Conservation (phyloP, 768 basidiomycete species). For the Boletellus emodensis region DNA sequence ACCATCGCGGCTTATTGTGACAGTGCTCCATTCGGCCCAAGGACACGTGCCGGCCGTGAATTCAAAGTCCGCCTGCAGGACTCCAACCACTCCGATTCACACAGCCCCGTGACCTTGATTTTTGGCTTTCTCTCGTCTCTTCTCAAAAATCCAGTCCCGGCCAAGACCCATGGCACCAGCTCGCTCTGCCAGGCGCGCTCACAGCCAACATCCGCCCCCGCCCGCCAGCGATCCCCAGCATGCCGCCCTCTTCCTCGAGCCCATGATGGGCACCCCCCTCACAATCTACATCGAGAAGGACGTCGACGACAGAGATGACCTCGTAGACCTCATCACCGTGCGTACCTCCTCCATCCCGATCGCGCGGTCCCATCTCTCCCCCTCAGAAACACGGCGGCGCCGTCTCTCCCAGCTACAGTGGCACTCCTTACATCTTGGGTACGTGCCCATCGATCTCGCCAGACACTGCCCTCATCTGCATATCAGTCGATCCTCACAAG, state of each 20-base stretch:
- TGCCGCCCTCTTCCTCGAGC: constrained; percentile 67
- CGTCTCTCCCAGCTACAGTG: constrained; percentile 72
- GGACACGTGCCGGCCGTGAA: constrained; percentile 4
- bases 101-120: constrained; percentile 15
- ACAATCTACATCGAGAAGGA: constrained; percentile 78
- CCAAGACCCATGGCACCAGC: constrained; percentile 81
- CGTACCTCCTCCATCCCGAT: constrained; percentile 28
- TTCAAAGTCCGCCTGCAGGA: constrained; percentile 27
- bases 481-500: constrained; percentile 71
- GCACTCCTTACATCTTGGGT: constrained; percentile 79
- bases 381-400: constrained; percentile 73
- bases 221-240: constrained; percentile 34
- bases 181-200: constrained; percentile 54
- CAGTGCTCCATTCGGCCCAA: not conserved
- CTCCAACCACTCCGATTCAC: constrained; percentile 26
- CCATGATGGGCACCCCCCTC: constrained; percentile 75
- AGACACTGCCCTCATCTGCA: constrained; percentile 2
- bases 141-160: constrained; percentile 25
- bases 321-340: constrained; percentile 66
- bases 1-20: constrained; percentile 3
- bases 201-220: constrained; percentile 29
- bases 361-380: constrained; percentile 1
- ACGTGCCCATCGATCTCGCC: constrained; percentile 23
- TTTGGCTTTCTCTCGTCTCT: constrained; percentile 19
- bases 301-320: constrained; percentile 60